phyloP scores from a whole-genome alignment of 441 rosid genomes.

The Mallotus japonicus region DNA sequence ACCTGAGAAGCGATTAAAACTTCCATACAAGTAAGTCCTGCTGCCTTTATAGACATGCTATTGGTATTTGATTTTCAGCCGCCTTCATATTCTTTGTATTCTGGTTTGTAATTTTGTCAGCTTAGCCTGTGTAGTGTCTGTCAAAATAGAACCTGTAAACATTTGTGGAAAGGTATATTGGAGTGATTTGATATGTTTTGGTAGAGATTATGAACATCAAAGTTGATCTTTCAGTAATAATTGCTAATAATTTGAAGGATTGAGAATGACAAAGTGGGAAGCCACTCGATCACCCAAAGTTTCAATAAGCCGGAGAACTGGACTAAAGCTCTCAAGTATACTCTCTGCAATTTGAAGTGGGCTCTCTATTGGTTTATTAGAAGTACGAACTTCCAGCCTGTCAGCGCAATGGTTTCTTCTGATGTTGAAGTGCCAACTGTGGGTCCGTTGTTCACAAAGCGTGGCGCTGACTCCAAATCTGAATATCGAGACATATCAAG shows the following conservation, averaged over 20 bases:
- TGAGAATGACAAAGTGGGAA: slow-evolving; percentile 84
- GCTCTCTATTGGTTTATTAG: slow-evolving; percentile 95
- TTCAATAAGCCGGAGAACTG: slow-evolving; percentile 95
- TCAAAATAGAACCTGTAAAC: not conserved
- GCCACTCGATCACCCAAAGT: slow-evolving; percentile 85
- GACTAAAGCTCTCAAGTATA: slow-evolving; percentile 97
- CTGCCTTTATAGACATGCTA: not conserved
- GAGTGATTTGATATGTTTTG: not conserved
- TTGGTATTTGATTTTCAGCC: not conserved
- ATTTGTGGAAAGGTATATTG: not conserved
- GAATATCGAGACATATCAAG: slow-evolving; percentile 33
- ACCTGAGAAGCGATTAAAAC: slow-evolving; percentile 72
- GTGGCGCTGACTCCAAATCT: slow-evolving; percentile 45
- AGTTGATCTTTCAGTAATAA: no score
- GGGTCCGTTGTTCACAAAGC: slow-evolving; percentile 49
- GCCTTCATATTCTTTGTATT: not conserved
- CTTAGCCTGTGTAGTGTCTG: not conserved
- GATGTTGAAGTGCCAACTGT: slow-evolving; percentile 52
- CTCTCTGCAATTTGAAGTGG: slow-evolving; percentile 94
- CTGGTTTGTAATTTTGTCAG: not conserved
- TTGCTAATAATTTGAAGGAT: slow-evolving; percentile 50
- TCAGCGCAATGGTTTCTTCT: slow-evolving; percentile 48
- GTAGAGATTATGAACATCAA: not conserved
- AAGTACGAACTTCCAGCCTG: slow-evolving; percentile 87
- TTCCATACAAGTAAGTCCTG: slow-evolving; percentile 75